Evolutionary conservation across 2,329 filamentous ascomycete species (phyloP).

Genomic region (Domatiomyces catenatus): DNA sequence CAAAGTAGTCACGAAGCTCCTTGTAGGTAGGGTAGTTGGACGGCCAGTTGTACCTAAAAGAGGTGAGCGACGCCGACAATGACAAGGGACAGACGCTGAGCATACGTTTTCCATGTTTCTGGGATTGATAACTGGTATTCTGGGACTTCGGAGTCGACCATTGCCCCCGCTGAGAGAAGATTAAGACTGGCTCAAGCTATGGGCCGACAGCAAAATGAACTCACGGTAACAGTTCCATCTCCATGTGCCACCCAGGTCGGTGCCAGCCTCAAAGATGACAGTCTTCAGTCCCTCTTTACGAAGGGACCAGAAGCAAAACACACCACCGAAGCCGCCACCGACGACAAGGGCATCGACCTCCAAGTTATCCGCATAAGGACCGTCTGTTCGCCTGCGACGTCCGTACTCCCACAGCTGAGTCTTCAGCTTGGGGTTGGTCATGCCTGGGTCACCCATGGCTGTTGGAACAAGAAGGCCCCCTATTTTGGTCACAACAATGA

Average conservation of each 20-base stretch:
- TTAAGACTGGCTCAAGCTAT: constrained; percentile 26
- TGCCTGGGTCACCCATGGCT: constrained; percentile 7
- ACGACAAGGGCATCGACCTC: constrained; percentile 20
- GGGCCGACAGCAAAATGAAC: not conserved
- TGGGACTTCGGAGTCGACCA: constrained; percentile 29
- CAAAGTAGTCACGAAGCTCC: constrained; percentile 29
- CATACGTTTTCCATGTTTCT: constrained; percentile 28
- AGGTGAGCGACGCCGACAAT: constrained; percentile 17
- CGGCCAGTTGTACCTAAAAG: constrained; percentile 31
- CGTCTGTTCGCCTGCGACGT: constrained; percentile 17
- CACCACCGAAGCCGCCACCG: constrained; percentile 25
- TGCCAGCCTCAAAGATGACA: constrained; percentile 39
- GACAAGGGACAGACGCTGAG: constrained; percentile 12
- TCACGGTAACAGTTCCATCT: constrained; percentile 23
- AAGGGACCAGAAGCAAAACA: constrained; percentile 38
- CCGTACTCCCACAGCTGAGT: constrained; percentile 18
- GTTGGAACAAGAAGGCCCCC: constrained; percentile 21
- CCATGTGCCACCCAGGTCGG: constrained; percentile 28
- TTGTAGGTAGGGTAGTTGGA: constrained; percentile 27
- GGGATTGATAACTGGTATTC: constrained; percentile 34
- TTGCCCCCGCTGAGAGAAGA: constrained; percentile 4
- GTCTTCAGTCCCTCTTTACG: constrained; percentile 35
- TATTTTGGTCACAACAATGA: too few species aligned
- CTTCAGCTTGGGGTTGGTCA: constrained; percentile 9
- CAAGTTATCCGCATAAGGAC: constrained; percentile 17